These are phyloP conservation scores for Cryptosporidium muris DNA, from an alignment of 169 alveolate species.

Conservation along the genomic window DNA sequence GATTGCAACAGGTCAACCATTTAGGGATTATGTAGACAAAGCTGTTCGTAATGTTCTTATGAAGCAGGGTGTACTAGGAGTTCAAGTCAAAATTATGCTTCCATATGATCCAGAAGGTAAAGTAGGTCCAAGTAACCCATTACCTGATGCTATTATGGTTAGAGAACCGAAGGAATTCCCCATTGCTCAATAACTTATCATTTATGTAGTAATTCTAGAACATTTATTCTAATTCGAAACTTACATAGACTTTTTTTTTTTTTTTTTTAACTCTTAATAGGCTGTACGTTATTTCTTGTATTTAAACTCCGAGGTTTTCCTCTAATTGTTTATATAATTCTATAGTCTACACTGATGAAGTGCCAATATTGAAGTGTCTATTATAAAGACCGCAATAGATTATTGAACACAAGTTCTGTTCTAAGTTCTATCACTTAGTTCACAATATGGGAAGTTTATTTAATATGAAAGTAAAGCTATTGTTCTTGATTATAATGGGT, in stretches of 20 bases:
- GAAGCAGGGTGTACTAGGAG: constrained; percentile 97
- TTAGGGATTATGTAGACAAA: constrained; percentile 93
- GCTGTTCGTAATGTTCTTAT: constrained; percentile 98
- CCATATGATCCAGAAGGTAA: constrained; percentile 97
- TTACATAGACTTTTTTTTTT: too few species aligned
- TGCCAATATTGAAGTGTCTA: too few species aligned
- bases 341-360: too few species aligned
- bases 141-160: constrained; percentile 97
- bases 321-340: too few species aligned
- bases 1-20: constrained; percentile 99
- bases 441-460: too few species aligned
- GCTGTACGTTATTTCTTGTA: constrained; percentile 7
- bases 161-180: constrained; percentile 91
- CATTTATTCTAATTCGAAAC: background rate
- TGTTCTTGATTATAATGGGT: too few species aligned
- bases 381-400: too few species aligned
- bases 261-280: constrained; percentile 11
- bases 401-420: too few species aligned
- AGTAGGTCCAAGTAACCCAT: constrained; percentile 90
- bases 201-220: background rate
- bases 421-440: too few species aligned
- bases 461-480: too few species aligned
- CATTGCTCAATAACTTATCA: constrained; percentile 7
- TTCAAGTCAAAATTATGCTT: constrained; percentile 94
- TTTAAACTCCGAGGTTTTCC: background rate